Evolutionary conservation across 805 yeast genomes (phyloP), one percentile per base, ranked within the genome.

Genomic region (Jamesozyma lodderae): DNA sequence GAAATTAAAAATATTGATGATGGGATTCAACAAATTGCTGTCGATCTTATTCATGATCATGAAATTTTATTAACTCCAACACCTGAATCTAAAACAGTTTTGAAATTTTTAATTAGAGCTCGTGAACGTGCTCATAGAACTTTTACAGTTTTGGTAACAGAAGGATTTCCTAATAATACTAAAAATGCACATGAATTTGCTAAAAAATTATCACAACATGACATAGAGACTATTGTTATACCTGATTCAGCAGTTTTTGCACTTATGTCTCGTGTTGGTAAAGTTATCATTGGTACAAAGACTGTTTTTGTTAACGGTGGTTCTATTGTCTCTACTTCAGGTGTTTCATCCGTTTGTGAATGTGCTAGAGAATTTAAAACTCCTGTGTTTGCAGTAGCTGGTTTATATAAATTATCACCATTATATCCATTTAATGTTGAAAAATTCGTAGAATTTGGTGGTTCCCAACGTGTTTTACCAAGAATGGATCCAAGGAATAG

Each of bases 301-400:
- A 77, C 95, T 0, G 96, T 92, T 4, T 82, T 92, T 58, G 95
- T 95, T 37, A 92, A 92, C 55, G 99, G 99, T 43, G 96, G 97
- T 9, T 82, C 95, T 47, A 75, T 86, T 35, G 77, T 95, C 2
- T 76, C 81, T 19, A 77, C 94, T 1, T 74, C 92, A 2, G 99
- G 98, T 37, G 95, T 84, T 21, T 83, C 95, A 21, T 73, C 87
- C 35, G 96, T 87, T 9, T 88, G 94, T 48, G 95, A 88, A 63
- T 84, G 95, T 63, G 99, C 99, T 20, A 84, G 83, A 56, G 95
- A 85, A 55, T 90, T 84, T 60, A 75, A 77, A 55, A 90, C 96
- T n/a, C 98, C 98, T 0, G 97, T 92, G 4, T 82, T 92, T 58
- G 88, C 92, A 1, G 92, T 88, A 35, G 87, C 96, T 2, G 98